phyloP scores from a whole-genome alignment of 1,139 yeast genomes.

The Kurtzmaniella quercitrusa region DNA sequence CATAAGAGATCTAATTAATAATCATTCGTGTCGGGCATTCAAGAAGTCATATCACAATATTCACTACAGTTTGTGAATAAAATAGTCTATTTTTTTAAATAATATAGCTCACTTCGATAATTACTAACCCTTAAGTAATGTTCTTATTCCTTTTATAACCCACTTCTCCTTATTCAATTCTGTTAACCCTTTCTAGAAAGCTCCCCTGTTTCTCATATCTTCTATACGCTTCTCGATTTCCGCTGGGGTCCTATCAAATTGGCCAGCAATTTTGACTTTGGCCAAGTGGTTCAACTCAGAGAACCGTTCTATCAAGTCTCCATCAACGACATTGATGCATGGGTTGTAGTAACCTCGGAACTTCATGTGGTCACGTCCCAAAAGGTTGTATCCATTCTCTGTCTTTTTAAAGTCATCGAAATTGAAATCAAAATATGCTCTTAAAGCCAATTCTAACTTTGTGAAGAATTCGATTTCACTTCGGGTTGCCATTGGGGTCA shows the following conservation, averaged over 20 bases:
- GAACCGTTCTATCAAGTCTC: conserved; percentile 73
- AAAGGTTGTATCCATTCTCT: conserved; percentile 22
- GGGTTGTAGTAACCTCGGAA: conserved; percentile 81
- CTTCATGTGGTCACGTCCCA: conserved; percentile 65
- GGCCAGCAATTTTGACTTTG: conserved; percentile 47
- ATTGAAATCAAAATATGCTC: conserved; percentile 27
- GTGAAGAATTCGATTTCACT: conserved; percentile 60
- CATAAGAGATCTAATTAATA: background rate
- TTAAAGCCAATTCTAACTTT: conserved; percentile 49
- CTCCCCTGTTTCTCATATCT: conserved; percentile 52
- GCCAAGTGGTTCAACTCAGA: conserved; percentile 28
- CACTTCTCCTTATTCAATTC: background rate
- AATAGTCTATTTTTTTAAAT: background rate
- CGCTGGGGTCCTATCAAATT: conserved; percentile 50
- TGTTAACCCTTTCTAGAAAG: conserved; percentile 19
- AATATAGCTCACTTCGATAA: background rate
- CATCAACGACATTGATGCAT: conserved; percentile 72
- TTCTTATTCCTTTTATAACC: too few species aligned
- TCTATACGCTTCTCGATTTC: conserved; percentile 60
- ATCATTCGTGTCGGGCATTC: background rate
- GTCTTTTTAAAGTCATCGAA: conserved; percentile 27
- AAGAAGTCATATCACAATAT: background rate
- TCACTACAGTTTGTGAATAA: background rate
- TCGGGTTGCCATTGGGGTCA: conserved; percentile 62
- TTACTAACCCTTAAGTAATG: too few species aligned